Percentiles rank a stretch among this genome's conserved stretches.
Evolutionary conservation across 2,329 filamentous ascomycete genomes (phyloP).

Genomic region (Dactylonectria estremocensis): DNA sequence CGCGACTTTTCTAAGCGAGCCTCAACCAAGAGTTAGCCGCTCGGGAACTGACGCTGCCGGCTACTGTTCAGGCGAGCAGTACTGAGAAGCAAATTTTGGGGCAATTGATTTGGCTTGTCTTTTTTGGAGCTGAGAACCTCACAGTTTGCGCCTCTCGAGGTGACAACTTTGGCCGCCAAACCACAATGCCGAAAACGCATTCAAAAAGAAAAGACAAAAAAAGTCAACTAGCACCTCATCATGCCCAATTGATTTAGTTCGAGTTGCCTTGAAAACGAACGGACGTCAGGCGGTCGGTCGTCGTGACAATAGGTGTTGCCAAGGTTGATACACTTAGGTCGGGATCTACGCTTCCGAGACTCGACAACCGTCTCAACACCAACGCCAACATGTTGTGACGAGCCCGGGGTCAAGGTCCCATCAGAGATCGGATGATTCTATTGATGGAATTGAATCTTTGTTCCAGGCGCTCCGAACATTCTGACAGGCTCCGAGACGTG

Average conservation of each 20-base stretch:
- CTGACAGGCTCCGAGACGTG: constrained; percentile 21
- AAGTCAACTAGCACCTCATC: too few relatives aligned
- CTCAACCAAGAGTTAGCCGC: constrained; percentile 36
- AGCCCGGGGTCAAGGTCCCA: background rate
- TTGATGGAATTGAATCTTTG: constrained; percentile 4
- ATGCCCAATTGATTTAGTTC: too few relatives aligned
- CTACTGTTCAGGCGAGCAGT: constrained; percentile 16
- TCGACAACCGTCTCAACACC: constrained; percentile 23
- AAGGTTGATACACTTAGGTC: constrained; percentile 22
- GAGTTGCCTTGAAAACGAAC: background rate
- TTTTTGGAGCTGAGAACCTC: background rate
- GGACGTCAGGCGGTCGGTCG: background rate
- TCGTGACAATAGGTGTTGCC: background rate
- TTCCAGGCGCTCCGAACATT: background rate
- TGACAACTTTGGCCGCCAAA: background rate
- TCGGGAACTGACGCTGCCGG: constrained; percentile 39
- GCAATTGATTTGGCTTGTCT: background rate
- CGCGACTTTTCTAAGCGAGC: constrained; percentile 38
- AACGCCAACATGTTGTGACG: constrained; percentile 4
- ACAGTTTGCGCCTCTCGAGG: background rate
- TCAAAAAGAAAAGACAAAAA: too few relatives aligned
- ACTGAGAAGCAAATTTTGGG: background rate
- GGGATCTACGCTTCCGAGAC: constrained; percentile 48
- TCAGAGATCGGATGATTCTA: background rate
- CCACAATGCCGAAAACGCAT: background rate